These are phyloP conservation scores for Talaromyces islandicus DNA, from an alignment of 2,329 filamentous ascomycete genomes.

Conservation along the genomic window DNA sequence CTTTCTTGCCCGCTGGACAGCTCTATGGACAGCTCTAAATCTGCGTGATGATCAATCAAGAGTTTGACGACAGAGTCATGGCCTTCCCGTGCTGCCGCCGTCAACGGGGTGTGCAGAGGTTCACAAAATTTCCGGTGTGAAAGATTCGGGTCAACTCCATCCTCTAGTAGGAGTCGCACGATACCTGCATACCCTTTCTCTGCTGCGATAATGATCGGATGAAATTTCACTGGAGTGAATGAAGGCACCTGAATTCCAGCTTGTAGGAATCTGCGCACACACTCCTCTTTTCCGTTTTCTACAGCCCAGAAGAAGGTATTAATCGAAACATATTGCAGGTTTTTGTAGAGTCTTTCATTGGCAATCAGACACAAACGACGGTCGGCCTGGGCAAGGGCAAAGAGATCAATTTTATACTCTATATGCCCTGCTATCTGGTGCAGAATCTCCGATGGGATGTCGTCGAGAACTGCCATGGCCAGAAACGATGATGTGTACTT, in stretches of 20 bases:
- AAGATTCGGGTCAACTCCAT: background rate
- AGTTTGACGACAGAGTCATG: constrained; percentile 1
- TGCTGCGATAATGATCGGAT: background rate
- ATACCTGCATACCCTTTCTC: background rate
- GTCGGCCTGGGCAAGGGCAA: background rate
- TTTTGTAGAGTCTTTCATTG: background rate
- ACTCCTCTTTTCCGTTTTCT: background rate
- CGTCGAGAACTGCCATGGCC: background rate
- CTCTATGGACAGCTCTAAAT: background rate
- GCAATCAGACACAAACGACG: background rate
- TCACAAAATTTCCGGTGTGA: background rate
- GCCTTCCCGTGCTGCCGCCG: background rate
- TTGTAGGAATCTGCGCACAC: background rate
- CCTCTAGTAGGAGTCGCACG: background rate
- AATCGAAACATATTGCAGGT: background rate
- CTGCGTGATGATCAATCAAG: background rate
- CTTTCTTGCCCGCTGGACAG: background rate
- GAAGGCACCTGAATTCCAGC: background rate
- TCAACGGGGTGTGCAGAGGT: background rate
- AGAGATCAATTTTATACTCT: background rate
- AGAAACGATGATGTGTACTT: background rate
- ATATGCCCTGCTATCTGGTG: background rate
- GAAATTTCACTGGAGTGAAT: background rate
- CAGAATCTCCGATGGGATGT: background rate
- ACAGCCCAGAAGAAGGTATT: background rate